Percentiles rank a stretch among this genome's conserved stretches.
Evolutionary conservation across 225 moss, liverwort and hornwort species (phyloP).

Genomic region (Physcomitrium patens): DNA sequence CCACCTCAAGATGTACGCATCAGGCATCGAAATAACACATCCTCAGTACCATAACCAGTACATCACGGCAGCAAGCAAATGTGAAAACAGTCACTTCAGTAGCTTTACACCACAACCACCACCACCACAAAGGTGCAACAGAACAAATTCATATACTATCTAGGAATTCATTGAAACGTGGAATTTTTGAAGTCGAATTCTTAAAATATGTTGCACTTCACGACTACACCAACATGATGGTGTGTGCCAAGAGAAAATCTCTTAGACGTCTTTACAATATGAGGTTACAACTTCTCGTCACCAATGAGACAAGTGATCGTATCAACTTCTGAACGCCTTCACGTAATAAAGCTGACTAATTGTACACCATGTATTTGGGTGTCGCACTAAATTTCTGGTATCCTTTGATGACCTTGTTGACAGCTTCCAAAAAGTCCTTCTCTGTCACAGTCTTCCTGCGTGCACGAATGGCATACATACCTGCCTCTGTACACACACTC

Average conservation of each 20-base stretch:
- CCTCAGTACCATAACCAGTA: too few species aligned
- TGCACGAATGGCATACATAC: constrained; percentile 90
- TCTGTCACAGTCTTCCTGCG: constrained; percentile 92
- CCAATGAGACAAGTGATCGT: constrained; percentile 20
- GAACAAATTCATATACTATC: too few species aligned
- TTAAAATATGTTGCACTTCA: background rate
- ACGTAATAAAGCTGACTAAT: constrained; percentile 36
- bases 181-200: too few species aligned
- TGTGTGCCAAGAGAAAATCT: constrained; percentile 19
- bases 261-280: constrained; percentile 20
- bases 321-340: constrained; percentile 21
- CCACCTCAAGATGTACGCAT: too few species aligned
- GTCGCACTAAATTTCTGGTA: constrained; percentile 97
- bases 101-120: too few species aligned
- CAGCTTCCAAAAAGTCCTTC: constrained; percentile 92
- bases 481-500: constrained; percentile 89
- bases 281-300: constrained; percentile 8
- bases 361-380: constrained; percentile 96
- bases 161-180: too few species aligned
- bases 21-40: too few species aligned
- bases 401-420: constrained; percentile 96
- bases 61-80: too few species aligned
- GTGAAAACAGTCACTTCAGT: too few species aligned
- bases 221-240: background rate
- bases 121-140: too few species aligned